Base-by-base conservation (phyloP, 169 alveolate species). In the Plasmodium gallinaceum region DNA sequence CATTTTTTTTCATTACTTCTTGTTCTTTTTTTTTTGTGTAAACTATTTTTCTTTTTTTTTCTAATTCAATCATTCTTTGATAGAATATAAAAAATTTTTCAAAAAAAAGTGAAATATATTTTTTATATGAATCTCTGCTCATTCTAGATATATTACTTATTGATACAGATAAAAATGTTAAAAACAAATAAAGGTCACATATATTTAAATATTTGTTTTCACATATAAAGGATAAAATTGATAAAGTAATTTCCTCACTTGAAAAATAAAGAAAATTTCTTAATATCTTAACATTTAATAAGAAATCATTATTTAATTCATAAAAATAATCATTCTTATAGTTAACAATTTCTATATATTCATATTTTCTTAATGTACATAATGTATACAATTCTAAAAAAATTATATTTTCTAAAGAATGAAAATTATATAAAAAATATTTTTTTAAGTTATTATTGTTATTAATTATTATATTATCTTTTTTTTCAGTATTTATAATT, bases 191-290 rank as follows among this genome's bases (percentile, higher is more conserved):
- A 26, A 86, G 60, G 14, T 86, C 92, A 42, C 92, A 70, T 14
- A 86, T 32, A 54, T 86, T 86, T 45, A 86, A 66, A 86, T 86
- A 86, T 72, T 86, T 86, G 70, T 72, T 86, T 37, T 86, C 92
- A 73, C 92, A 71, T 45, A 86, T 86, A 52, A 86, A 86, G 14
- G 88, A 60, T 32, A 86, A 86, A 46, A 86, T 72, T 9, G 74
- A 72, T 52, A 86, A 51, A n/a, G 60, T 57, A 26, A 86, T 9
- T 86, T 86, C 92, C 26, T 71, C 92, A 61, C 70, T 70, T 46
- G 92, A 70, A 64, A 45, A 48, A 65, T 72, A 86, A 32, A 86
- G 45, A 32, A 86, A 86, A 51, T 5, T 69, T 12, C 70, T 86
- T 61, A 86, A 71, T 7, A 51, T 72, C 9, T 86, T 71, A 10